phyloP scores from a whole-genome alignment of 371 early-diverging fungal species.

The Globomyces sp. region DNA sequence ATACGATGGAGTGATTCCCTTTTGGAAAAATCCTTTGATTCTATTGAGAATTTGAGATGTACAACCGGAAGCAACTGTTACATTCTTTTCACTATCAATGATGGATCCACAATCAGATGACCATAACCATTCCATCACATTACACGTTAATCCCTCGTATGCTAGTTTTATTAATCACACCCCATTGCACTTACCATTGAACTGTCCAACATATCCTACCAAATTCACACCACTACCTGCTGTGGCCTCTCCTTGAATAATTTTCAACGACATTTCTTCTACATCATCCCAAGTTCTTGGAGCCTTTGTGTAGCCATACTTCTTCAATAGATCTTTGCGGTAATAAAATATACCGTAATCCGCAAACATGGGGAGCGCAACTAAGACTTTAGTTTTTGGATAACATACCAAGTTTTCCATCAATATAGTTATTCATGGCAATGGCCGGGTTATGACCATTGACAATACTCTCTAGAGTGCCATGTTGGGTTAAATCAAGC shows the following conservation, averaged over 20 bases:
- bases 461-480: background rate
- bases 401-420: constrained; percentile 18
- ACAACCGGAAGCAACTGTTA: too few relatives aligned
- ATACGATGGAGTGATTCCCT: too few relatives aligned
- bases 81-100: too few relatives aligned
- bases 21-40: too few relatives aligned
- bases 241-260: constrained; percentile 18
- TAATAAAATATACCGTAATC: constrained; percentile 32
- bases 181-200: constrained; percentile 20
- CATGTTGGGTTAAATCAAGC: constrained; percentile 7
- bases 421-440: constrained; percentile 20
- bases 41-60: too few relatives aligned
- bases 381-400: background rate
- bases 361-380: constrained; percentile 25
- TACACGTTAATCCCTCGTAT: too few relatives aligned
- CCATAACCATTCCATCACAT: too few relatives aligned
- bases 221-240: constrained; percentile 14
- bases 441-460: constrained; percentile 16
- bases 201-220: constrained; percentile 22
- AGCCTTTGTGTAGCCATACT: constrained; percentile 20
- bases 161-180: background rate
- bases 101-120: too few relatives aligned
- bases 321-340: constrained; percentile 27
- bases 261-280: constrained; percentile 21
- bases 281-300: constrained; percentile 34